A percentile compares a stretch with the other conserved stretches of the same genome.
phyloP scores from a whole-genome alignment of 2,329 filamentous ascomycete genomes.

The Fusarium irregulare region DNA sequence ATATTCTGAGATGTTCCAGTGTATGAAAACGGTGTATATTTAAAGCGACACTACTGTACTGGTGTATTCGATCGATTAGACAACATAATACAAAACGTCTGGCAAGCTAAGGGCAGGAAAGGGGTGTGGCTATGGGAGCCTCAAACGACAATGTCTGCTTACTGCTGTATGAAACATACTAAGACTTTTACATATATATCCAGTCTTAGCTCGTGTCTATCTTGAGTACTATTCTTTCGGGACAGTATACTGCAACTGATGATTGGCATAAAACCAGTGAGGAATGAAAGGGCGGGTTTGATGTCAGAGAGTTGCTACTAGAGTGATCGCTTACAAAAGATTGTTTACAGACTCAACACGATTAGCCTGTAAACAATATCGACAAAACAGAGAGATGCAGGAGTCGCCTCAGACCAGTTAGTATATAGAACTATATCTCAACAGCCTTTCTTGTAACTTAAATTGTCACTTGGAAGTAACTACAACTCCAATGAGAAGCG shows the following conservation, averaged over 20 bases:
- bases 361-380: neutral
- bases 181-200: neutral
- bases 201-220: neutral
- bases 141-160: neutral
- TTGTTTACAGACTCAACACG: neutral
- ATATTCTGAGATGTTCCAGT: slow-evolving; percentile 56
- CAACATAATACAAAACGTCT: neutral
- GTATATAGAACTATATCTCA: neutral
- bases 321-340: neutral
- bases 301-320: no score
- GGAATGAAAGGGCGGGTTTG: no score
- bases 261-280: no score
- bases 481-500: neutral
- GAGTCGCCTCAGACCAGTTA: neutral
- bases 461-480: neutral
- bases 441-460: neutral
- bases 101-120: neutral
- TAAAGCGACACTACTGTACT: neutral
- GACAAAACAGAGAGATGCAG: neutral
- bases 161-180: neutral
- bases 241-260: neutral
- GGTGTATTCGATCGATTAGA: neutral
- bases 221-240: neutral
- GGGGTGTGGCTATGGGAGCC: slow-evolving; percentile 6
- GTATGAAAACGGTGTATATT: neutral